Conservation (phyloP, 257 asterid species). For the Gentiana dahurica region DNA sequence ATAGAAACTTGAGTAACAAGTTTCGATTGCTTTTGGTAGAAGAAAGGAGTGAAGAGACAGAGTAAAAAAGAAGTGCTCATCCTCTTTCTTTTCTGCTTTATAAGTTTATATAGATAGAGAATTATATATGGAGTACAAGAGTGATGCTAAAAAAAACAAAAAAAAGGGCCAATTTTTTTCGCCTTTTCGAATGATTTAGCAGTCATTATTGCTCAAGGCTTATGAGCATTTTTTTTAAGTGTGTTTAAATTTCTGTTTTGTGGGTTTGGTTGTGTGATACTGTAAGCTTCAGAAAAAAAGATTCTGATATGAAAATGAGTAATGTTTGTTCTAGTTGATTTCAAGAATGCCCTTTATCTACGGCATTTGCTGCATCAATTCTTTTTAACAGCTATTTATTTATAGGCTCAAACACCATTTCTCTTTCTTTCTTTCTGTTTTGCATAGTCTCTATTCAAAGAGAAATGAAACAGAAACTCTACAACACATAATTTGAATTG, state of each 20-base stretch:
- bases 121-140: constrained; percentile 15
- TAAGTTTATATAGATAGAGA: constrained; percentile 22
- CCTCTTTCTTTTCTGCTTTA: constrained; percentile 84
- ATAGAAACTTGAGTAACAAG: constrained; percentile 3
- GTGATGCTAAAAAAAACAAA: constrained; percentile 36
- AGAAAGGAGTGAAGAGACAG: constrained; percentile 86
- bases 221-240: constrained; percentile 11
- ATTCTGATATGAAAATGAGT: constrained; percentile 25
- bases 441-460: too few relatives aligned
- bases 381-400: background rate
- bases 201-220: constrained; percentile 24
- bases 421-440: background rate
- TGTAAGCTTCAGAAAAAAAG: constrained; percentile 43
- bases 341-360: background rate
- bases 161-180: constrained; percentile 1
- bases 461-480: too few relatives aligned
- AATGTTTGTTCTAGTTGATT: constrained; percentile 22
- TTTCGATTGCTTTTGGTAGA: constrained; percentile 37
- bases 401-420: background rate
- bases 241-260: constrained; percentile 9
- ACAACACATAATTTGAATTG: too few relatives aligned
- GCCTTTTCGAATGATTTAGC: constrained; percentile 18
- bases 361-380: background rate
- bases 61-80: constrained; percentile 57
- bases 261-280: constrained; percentile 31